Base-by-base conservation (phyloP, 2,329 filamentous ascomycete genomes). In the Claviceps capensis region DNA sequence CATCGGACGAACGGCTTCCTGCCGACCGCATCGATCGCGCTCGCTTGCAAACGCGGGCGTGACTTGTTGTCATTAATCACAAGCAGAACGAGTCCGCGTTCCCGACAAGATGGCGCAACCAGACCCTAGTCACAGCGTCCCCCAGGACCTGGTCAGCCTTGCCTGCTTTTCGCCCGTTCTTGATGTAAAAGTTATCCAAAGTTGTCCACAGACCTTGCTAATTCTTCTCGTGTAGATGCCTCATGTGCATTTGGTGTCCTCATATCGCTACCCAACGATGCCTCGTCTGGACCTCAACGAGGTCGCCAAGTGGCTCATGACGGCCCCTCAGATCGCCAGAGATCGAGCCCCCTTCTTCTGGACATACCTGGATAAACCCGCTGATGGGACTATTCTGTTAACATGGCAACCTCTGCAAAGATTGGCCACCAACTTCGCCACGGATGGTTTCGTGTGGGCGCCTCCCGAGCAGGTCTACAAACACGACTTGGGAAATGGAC, bases 381-480 rank as follows among this genome's bases (percentile, higher is more conserved):
- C 77, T 50, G 88, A 95, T 67, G 89, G 89, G 52, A 85, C 83
- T 8, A 78, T 95, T 45, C 79, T 93, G 64, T 75, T 97, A 56
- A 85, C 86, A 50, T 97, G 91, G 91, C 89, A 96, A 66, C 86
- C 91, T 2, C 73, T 85, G 50, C 77, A 83, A 60, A 79, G 83
- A 53, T 68, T 86, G 52, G 81, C 79, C 4, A 82, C 78, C 1
- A 84, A 82, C 60, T 95, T 90, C 64, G 83, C 91, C 8, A 95
- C 86, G 38, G 91, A 98, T 71, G 93, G 93, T 47, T 94, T 90
- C 65, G 76, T 96, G 17, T 98, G 90, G 90, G 83, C 83, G 16
- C 86, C 89, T 59, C 78, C 81, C 5, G 91, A 98, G 69, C 77
- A 83, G 50, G 79, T 80, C 44, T 91, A 83, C 59, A 82, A 83